Evolutionary conservation across 768 basidiomycete genomes (phyloP), one percentile per base, ranked within the genome.

Genomic region (Russula earlei): DNA sequence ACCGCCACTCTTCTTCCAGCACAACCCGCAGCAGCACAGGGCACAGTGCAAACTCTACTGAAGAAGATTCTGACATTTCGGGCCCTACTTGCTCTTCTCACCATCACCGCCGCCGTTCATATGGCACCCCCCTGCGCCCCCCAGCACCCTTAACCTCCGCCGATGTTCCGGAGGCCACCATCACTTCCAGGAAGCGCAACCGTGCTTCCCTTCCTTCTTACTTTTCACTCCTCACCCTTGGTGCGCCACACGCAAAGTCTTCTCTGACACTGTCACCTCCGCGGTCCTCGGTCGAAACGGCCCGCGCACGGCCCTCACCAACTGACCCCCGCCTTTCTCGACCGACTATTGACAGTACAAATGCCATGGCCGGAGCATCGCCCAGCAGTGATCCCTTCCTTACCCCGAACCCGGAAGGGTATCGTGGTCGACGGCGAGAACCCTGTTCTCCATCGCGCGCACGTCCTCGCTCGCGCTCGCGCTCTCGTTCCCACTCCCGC

Each of bases 121-220:
- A 49, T 44, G 57, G 51, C 20, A 54, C 33, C 9, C 50, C 52
- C 25, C 37, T 53, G 31, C 42, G 36, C 52, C 54, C 48, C 14
- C 22, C 52, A 19, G 41, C 25, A 31, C 55, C 38, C 17, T 43
- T 42, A n/a, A 27, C 44, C 14, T 25, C 36, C n/a, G 25, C 43
- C 33, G 54, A 49, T 5, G 17, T 24, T 36, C 47, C 57, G 29
- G 50, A 59, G 38, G n/a, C 22, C 45, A 54, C 57, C 52, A 10
- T 59, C 25, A 48, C 57, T 44, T 40, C 57, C 42, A 51, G 49
- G 45, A 55, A 49, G 27, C 56, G 54, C 33, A 49, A 58, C 38
- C 57, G 64, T 50, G 42, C 59, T 43, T 63, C 62, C 31, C 63
- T 65, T 29, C 64, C 64, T n/a, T 61, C 64, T 3, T 60, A 65